These are phyloP conservation scores for Amanita exitialis DNA, from an alignment of 768 basidiomycete species.

Conservation along the genomic window DNA sequence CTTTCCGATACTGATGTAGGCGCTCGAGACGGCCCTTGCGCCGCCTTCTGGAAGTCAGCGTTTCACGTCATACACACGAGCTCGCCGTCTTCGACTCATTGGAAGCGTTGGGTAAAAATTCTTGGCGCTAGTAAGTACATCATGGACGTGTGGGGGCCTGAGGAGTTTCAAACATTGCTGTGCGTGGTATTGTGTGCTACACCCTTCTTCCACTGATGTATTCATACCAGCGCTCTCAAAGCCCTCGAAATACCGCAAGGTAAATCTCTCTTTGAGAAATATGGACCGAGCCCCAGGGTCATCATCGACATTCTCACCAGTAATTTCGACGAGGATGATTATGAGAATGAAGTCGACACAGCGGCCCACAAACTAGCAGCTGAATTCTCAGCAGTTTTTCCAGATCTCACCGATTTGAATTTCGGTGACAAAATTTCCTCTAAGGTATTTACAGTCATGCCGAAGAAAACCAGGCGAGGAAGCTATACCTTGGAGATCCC, in stretches of 20 bases:
- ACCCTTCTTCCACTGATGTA: constrained; percentile 7
- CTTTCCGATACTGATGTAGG: neutral
- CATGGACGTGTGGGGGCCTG: constrained; percentile 8
- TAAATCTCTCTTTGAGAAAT: constrained; percentile 8
- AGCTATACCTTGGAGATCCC: constrained; percentile 4
- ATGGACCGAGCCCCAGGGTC: constrained; percentile 6
- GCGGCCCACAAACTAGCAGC: constrained; percentile 1
- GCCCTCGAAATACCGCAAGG: constrained; percentile 1
- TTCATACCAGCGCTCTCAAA: constrained; percentile 6
- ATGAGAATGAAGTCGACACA: constrained; percentile 4
- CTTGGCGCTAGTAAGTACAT: constrained; percentile 3
- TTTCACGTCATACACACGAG: constrained; percentile 5
- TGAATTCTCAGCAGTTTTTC: constrained; percentile 1
- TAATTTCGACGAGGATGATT: neutral
- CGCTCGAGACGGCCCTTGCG: neutral
- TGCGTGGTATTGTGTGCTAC: constrained; percentile 3
- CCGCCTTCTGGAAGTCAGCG: neutral
- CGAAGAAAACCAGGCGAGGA: neutral
- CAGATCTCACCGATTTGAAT: constrained; percentile 4
- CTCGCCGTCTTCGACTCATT: constrained; percentile 4
- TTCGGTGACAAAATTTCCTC: constrained; percentile 7
- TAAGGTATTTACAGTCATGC: constrained; percentile 7
- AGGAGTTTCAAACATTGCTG: constrained; percentile 6
- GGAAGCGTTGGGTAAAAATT: constrained; percentile 6
- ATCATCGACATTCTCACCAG: constrained; percentile 7